These are phyloP conservation scores for Malassezia caprae DNA, from an alignment of 1,284 basidiomycete species.

Conservation along the genomic window DNA sequence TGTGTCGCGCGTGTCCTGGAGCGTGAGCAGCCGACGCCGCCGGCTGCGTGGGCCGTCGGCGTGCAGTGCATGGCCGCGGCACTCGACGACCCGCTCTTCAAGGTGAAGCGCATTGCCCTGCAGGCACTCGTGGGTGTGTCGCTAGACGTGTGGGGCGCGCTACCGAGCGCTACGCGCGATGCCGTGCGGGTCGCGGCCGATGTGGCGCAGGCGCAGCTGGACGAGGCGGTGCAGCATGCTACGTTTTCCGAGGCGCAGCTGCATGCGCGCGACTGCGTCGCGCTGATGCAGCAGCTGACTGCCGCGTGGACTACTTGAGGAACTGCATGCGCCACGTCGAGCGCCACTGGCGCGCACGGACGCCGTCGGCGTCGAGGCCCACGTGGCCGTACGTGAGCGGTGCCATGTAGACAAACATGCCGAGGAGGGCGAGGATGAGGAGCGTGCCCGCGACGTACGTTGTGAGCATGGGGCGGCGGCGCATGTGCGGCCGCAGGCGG, in stretches of 20 bases:
- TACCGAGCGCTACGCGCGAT: neutral
- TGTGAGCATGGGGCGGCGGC: slow-evolving; percentile 13
- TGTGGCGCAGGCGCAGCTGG: slow-evolving; percentile 1
- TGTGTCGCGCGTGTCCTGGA: neutral
- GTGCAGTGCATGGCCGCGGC: neutral
- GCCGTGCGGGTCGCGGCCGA: neutral
- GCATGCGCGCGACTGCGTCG: slow-evolving; percentile 2
- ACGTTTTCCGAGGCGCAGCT: slow-evolving; percentile 14
- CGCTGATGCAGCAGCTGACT: neutral
- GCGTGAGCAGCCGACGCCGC: neutral
- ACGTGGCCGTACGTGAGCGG: slow-evolving; percentile 41
- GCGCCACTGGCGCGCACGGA: slow-evolving; percentile 24
- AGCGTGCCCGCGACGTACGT: slow-evolving; percentile 15
- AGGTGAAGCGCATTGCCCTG: slow-evolving; percentile 13
- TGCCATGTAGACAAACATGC: slow-evolving; percentile 28
- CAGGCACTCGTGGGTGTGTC: slow-evolving; percentile 3
- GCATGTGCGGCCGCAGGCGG: slow-evolving; percentile 18
- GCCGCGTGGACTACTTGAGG: neutral
- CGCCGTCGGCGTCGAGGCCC: slow-evolving; percentile 22
- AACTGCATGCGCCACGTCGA: slow-evolving; percentile 27
- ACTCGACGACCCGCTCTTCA: slow-evolving; percentile 8
- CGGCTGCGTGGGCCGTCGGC: neutral
- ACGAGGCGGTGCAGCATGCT: neutral
- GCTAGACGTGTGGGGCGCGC: neutral
- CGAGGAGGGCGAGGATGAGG: slow-evolving; percentile 12